Evolutionary conservation across 148 eudicot species (phyloP), one percentile per base, ranked within the genome.

Genomic region (Agrostemma githago): DNA sequence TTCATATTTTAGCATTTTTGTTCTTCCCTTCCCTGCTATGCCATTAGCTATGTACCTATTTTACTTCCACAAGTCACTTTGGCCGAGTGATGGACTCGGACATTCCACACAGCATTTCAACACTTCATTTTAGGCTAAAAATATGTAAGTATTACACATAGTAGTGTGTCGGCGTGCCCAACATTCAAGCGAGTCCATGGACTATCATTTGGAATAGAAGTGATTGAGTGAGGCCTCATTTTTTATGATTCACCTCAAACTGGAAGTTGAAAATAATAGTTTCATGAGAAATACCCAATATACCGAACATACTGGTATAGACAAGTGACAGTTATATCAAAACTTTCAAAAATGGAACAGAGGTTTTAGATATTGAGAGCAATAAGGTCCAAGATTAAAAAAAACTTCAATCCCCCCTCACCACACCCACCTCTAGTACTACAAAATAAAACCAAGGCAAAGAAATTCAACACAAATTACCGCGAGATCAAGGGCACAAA

Each of bases 401-500:
- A 6, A 37, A 39, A 40, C 14, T 17, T 4, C 62, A 39, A 53
- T n/a, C 16, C 0, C 14, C 34, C 17, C 37, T 26, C 3, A 44
- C 19, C 8, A 46, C 34, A 26, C 34, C 34, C 34, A 26, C 34
- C 34, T 26, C 34, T 26, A 26, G 34, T 17, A 46, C 66, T 34
- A 41, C n/a, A 68, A 66, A 41, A n/a, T 43, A 42, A 4, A 19
- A 5, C 66, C 16, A 38, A 72, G 16, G 37, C 51, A 51, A 62
- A 61, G 51, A 3, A 42, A 53, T 39, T 44, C 40, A 63, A 75
- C n/a, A 16, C 38, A 74, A 54, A 58, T 83, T 90, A 95, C 98
- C 80, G 68, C 78, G 41, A 95, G 93, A 86, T 95, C 99, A 76
- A 95, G 85, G 41, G 86, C 99, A 78, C 97, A 95, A 74, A 95